Conservation (phyloP, 176 grass and related monocot species). For the Leersia perrieri region DNA sequence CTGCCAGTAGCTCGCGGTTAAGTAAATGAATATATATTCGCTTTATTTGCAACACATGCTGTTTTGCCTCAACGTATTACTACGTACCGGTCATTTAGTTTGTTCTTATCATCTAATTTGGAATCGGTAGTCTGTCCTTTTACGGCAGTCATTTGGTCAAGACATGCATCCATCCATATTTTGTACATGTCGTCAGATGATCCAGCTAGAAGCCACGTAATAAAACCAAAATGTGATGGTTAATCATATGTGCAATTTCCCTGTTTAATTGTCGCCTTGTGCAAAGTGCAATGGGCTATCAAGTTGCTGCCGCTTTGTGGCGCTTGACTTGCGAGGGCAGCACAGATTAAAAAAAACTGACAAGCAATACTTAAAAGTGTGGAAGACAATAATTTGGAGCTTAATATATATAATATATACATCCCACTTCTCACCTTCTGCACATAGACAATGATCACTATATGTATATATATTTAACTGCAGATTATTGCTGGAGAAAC, state of each 20-base stretch:
- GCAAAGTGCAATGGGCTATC: background rate
- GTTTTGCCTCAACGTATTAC: background rate
- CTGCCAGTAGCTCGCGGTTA: conserved; percentile 9
- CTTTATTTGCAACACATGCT: conserved; percentile 26
- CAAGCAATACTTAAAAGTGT: background rate
- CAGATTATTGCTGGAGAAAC: background rate
- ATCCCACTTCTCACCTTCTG: too few relatives aligned
- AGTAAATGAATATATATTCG: background rate
- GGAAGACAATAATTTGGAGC: background rate
- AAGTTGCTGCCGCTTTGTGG: background rate
- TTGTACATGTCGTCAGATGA: background rate
- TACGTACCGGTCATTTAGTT: background rate
- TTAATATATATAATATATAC: too few relatives aligned
- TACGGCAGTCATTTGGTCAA: conserved; percentile 36
- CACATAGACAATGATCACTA: background rate
- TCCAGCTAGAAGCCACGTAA: background rate
- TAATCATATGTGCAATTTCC: conserved; percentile 9
- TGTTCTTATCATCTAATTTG: conserved; percentile 29
- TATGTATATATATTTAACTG: background rate
- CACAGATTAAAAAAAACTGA: background rate
- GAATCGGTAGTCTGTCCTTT: conserved; percentile 9
- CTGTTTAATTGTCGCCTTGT: background rate
- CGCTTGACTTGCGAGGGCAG: background rate
- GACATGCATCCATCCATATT: too few relatives aligned
- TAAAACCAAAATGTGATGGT: background rate